Percentiles rank a stretch among this genome's conserved stretches.
Evolutionary conservation across 2,329 filamentous ascomycete species (phyloP).

Genomic region (Hyphodiscus sp.): DNA sequence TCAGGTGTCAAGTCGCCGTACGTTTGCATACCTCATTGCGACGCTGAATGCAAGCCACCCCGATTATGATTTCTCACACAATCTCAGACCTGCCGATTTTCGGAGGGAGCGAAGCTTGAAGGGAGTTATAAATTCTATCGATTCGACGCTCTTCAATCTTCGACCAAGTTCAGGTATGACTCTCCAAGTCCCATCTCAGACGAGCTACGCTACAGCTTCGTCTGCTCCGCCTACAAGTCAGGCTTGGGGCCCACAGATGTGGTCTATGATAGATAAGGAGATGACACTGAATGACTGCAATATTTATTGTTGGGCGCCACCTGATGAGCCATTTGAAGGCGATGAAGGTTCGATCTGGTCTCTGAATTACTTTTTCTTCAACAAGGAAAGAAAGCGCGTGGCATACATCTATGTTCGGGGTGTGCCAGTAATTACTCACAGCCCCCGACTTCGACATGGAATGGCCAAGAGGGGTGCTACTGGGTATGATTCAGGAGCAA

Average conservation of each 20-base stretch:
- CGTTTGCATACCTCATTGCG: conserved; percentile 92
- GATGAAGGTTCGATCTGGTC: conserved; percentile 94
- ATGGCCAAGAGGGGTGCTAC: conserved; percentile 24
- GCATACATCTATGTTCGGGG: conserved; percentile 90
- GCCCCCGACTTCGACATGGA: conserved; percentile 40
- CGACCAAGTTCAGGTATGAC: conserved; percentile 53
- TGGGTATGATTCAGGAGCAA: conserved; percentile 46
- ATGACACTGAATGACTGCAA: conserved; percentile 88
- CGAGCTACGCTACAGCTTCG: conserved; percentile 32
- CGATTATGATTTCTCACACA: conserved; percentile 95
- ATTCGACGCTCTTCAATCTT: conserved; percentile 81
- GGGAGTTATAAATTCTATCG: conserved; percentile 66
- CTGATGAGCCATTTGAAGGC: conserved; percentile 84
- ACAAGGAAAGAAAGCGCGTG: conserved; percentile 83
- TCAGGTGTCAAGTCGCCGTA: conserved; percentile 80
- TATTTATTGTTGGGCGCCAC: conserved; percentile 82
- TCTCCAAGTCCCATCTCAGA: conserved; percentile 31
- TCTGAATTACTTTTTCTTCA: conserved; percentile 96
- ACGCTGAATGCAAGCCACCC: conserved; percentile 93
- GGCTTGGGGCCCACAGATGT: conserved; percentile 84
- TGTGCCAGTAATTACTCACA: conserved; percentile 69
- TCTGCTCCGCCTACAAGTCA: conserved; percentile 42
- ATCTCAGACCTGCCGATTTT: conserved; percentile 84
- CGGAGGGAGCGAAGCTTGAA: conserved; percentile 74
- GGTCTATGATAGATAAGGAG: conserved; percentile 87